These are phyloP conservation scores for Rhododendron kiyosumense DNA, from an alignment of 148 eudicot species.

Conservation along the genomic window DNA sequence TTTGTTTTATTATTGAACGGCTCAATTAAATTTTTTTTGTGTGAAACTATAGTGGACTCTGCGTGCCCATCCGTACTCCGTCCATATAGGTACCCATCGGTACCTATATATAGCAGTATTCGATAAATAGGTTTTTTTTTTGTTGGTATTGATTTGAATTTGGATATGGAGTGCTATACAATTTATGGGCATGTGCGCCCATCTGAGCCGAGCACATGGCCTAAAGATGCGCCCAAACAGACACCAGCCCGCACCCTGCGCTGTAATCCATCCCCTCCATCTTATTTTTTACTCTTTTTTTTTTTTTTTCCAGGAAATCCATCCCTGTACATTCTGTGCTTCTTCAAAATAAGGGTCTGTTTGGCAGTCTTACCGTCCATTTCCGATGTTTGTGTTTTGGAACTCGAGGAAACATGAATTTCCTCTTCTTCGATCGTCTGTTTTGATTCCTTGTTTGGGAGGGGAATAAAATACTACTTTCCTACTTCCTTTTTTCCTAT, in stretches of 20 bases:
- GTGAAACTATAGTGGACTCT: too few species aligned
- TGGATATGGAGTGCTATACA: not conserved
- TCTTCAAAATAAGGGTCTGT: not conserved
- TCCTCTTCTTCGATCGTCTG: not conserved
- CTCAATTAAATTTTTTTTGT: too few species aligned
- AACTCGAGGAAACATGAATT: not conserved
- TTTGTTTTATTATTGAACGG: too few species aligned
- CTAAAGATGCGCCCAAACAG: conserved; percentile 7
- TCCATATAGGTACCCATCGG: too few species aligned
- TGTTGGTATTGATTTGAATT: not conserved
- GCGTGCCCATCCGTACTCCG: too few species aligned
- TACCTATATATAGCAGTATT: too few species aligned
- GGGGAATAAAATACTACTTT: not conserved
- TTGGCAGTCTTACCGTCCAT: not conserved
- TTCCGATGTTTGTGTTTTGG: not conserved
- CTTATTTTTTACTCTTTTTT: not conserved
- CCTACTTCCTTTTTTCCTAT: not conserved
- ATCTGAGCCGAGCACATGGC: conserved; percentile 20
- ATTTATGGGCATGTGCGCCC: conserved; percentile 9
- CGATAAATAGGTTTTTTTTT: too few species aligned
- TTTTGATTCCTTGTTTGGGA: not conserved
- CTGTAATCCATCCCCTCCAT: not conserved
- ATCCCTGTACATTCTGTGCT: not conserved
- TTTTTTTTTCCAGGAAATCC: not conserved
- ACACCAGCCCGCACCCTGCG: conserved; percentile 5